A percentile compares a stretch with the other conserved stretches of the same genome.
phyloP scores from a whole-genome alignment of 352 stramenopile species.

The Pythium aristosporum region DNA sequence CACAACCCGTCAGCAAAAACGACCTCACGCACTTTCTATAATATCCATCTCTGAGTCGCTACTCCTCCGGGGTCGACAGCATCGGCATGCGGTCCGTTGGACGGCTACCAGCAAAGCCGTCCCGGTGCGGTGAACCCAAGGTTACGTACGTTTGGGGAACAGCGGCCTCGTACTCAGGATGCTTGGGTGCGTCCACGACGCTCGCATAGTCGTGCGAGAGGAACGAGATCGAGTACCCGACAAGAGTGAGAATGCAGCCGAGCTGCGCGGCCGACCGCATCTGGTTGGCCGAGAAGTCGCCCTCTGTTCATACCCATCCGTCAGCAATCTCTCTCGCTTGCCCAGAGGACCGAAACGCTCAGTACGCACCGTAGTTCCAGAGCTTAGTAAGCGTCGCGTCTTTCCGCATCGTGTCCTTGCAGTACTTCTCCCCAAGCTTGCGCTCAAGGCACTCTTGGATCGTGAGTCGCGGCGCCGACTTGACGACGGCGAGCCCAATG shows the following conservation, averaged over 20 bases:
- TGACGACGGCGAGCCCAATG: slow-evolving; percentile 51
- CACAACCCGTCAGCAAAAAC: not conserved
- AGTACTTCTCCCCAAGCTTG: slow-evolving; percentile 58
- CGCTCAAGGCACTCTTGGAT: slow-evolving; percentile 55
- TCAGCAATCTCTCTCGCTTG: too few relatives aligned
- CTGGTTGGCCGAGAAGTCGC: slow-evolving; percentile 50
- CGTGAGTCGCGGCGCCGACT: slow-evolving; percentile 42
- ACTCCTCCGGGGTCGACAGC: slow-evolving; percentile 6
- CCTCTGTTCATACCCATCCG: slow-evolving; percentile 26
- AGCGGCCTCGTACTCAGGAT: not conserved
- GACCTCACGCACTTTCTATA: not conserved
- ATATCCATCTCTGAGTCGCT: not conserved
- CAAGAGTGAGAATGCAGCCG: slow-evolving; percentile 66
- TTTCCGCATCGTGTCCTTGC: slow-evolving; percentile 48
- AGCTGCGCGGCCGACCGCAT: slow-evolving; percentile 65
- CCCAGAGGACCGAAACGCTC: too few relatives aligned
- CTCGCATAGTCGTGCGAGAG: slow-evolving; percentile 52
- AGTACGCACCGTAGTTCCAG: slow-evolving; percentile 59
- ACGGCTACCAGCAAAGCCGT: not conserved
- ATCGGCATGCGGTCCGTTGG: slow-evolving; percentile 10
- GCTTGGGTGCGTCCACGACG: slow-evolving; percentile 12
- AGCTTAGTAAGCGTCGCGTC: slow-evolving; percentile 68
- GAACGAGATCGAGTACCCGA: slow-evolving; percentile 72
- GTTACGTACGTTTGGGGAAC: slow-evolving; percentile 1
- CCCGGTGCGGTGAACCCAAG: not conserved